Evolutionary conservation across 2,329 filamentous ascomycete genomes (phyloP), one percentile per base, ranked within the genome.

Genomic region (Chalaropsis ovoidea): DNA sequence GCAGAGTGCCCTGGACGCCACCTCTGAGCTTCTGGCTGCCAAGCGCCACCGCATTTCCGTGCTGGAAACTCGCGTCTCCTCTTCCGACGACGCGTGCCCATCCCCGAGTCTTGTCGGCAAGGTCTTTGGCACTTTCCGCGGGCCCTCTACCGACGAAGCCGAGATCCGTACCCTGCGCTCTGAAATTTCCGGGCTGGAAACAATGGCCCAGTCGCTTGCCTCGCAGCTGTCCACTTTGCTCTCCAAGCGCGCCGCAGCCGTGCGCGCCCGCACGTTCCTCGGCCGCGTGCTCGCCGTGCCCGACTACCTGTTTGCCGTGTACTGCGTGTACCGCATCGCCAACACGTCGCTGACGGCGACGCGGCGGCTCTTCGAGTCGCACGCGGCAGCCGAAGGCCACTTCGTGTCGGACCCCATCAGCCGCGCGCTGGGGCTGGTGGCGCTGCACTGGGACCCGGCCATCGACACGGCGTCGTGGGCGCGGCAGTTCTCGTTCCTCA

Each of bases 391-490:
- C 31, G n/a, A 43, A 49, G 43, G 61, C 24, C 68, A 71, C 11
- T 61, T 52, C 56, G 64, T 60, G 41, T 75, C 73, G 69, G 91
- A 95, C 72, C 90, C 90, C 0, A 88, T 95, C 73, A 95, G 88
- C 76, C 88, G 90, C 69, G 81, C 93, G 68, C 82, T 95, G 8
- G 88, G 89, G 4, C 80, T 95, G 13, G 76, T 95, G 19, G 89
- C 89, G 3, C 86, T 87, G 65, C 89, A 95, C 76, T 92, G 89
- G 83, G 89, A 95, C 72, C 88, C 89, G 2, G 84, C 86, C 68
- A 82, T 95, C 31, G 88, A 95, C 75, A 88, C 90, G 71, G 81
- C 85, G 11, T 88, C 89, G 10, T 95, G 90, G 89, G 86, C 88
- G 24, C 86, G 89, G 91, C 88, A 90, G 72, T 92, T 95, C 69